Evolutionary conservation across 768 basidiomycete species (phyloP).

Genomic region (Suillus americanus): DNA sequence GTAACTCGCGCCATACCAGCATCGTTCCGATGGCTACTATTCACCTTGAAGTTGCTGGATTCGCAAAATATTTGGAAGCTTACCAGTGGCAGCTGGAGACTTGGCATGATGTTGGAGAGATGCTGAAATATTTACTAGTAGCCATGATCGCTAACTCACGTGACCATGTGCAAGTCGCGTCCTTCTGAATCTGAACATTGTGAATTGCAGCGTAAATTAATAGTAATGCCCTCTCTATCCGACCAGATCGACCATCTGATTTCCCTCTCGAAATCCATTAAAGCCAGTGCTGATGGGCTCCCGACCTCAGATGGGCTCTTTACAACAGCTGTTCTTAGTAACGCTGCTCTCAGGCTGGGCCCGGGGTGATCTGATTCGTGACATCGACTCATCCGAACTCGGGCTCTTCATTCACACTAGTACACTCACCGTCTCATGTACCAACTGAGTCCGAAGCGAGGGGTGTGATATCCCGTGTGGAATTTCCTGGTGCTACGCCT

Average conservation of each 20-base stretch:
- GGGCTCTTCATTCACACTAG: constrained; percentile 77
- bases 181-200: not conserved
- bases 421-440: constrained; percentile 27
- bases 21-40: not conserved
- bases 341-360: constrained; percentile 58
- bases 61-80: too few relatives aligned
- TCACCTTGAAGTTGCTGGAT: constrained; percentile 23
- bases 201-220: not conserved
- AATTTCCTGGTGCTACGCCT: constrained; percentile 72
- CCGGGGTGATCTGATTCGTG: constrained; percentile 78
- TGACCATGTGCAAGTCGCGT: constrained; percentile 6
- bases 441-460: constrained; percentile 35
- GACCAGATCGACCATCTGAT: constrained; percentile 71
- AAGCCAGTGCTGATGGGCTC: constrained; percentile 24
- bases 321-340: constrained; percentile 63
- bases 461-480: constrained; percentile 56
- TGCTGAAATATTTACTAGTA: too few relatives aligned
- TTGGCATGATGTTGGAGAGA: too few relatives aligned
- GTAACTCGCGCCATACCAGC: too few relatives aligned
- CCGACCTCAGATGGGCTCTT: constrained; percentile 39
- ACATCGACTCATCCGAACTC: constrained; percentile 74
- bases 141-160: not conserved
- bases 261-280: constrained; percentile 51
- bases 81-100: too few relatives aligned
- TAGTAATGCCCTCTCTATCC: constrained; percentile 58